These are phyloP conservation scores for Tuber borchii DNA, from an alignment of 495 filamentous ascomycete genomes.

Conservation along the genomic window DNA sequence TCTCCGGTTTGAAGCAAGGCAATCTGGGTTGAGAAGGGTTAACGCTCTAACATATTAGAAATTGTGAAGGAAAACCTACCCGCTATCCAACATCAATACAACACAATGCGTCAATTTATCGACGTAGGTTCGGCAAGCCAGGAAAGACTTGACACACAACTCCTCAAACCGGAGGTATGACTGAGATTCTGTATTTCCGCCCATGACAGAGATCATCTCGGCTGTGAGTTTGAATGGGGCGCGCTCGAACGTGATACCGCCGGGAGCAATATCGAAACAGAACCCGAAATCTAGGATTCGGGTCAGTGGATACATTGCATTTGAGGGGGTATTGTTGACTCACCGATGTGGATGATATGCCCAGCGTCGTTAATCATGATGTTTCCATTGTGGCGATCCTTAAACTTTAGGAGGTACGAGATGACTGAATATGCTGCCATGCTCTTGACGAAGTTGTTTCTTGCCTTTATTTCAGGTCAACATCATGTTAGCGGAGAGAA, in stretches of 20 bases:
- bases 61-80: slow-evolving; percentile 40
- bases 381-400: slow-evolving; percentile 98
- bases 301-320: slow-evolving; percentile 2
- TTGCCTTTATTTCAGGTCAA: slow-evolving; percentile 47
- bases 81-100: slow-evolving; percentile 89
- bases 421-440: slow-evolving; percentile 99
- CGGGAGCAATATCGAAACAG: slow-evolving; percentile 97
- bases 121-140: slow-evolving; percentile 78
- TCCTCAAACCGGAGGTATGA: slow-evolving; percentile 95
- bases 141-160: slow-evolving; percentile 87
- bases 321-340: neutral
- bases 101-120: slow-evolving; percentile 86
- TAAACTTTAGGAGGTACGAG: slow-evolving; percentile 94
- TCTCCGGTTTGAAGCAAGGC: slow-evolving; percentile 97
- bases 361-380: slow-evolving; percentile 98
- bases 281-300: slow-evolving; percentile 75
- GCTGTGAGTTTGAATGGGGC: slow-evolving; percentile 96
- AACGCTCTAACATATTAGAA: slow-evolving; percentile 4
- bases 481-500: neutral
- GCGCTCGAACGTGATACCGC: slow-evolving; percentile 92
- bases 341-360: slow-evolving; percentile 85
- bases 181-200: slow-evolving; percentile 73
- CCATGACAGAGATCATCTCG: slow-evolving; percentile 98
- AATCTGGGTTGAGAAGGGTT: slow-evolving; percentile 44
- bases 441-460: slow-evolving; percentile 96